Evolutionary conservation across 2,329 filamentous ascomycete genomes (phyloP), one percentile per base, ranked within the genome.

Genomic region (Beauveria bassiana): DNA sequence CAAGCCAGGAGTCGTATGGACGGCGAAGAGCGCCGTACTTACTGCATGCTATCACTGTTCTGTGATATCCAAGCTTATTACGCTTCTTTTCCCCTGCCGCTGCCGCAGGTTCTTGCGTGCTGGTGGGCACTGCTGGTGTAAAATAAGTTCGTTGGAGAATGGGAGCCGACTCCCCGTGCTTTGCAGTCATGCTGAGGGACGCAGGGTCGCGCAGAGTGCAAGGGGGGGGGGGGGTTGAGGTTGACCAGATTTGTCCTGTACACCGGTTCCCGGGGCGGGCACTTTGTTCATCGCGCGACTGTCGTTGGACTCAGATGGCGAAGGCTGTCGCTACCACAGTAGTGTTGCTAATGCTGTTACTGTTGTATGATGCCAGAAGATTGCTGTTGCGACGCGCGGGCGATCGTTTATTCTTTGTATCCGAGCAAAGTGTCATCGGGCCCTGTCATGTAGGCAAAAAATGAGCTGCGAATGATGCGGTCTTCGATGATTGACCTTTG

Each of bases 31-130:
- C 2, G 4, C 16, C 16, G 5, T 22, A 84, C 91, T 84, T 82
- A 96, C 91, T 88, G 78, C 92, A 96, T 67, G 92, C 92, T 69
- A 96, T 89, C 51, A 91, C 93, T 54, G 90, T 95, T 69, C 92
- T 85, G 77, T 96, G 91, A 72, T 96, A 96, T 45, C 91, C 91
- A 64, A 96, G 80, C 75, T 95, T 96, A 74, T 95, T 96, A 70
- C 91, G 85, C 63, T 74, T 77, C 70, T 78, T 81, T 56, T 81
- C 78, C 43, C 70, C 73, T 22, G 73, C 66, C 47, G 75, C 67
- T 45, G 70, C 68, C 62, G 74, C 28, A 28, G 18, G 9, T 40
- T 55, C 59, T 52, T 53, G 57, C 12, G 43, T 20, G 50, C 49
- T 55, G 8, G 59, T 54, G 51, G 26, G 40, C 59, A 61, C 59